Conservation (phyloP, 2,329 filamentous ascomycete species). For the Sarocladiaceae sp. region DNA sequence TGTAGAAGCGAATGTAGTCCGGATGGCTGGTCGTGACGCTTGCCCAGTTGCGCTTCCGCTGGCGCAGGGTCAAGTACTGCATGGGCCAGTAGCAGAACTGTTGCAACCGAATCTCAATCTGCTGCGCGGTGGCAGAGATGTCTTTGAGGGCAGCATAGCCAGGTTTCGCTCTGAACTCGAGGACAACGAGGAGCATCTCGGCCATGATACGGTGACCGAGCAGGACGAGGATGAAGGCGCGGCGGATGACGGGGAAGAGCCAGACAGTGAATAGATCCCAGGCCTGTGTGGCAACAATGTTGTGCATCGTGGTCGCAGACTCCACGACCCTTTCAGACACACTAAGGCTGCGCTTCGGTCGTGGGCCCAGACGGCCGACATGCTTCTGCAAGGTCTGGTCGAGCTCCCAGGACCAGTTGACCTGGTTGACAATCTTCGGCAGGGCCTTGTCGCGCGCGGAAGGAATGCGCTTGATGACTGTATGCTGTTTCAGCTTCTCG, state of each 20-base stretch:
- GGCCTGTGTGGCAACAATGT: constrained; percentile 61
- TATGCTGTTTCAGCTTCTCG: constrained; percentile 83
- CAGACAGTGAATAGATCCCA: constrained; percentile 69
- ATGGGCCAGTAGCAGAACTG: constrained; percentile 99
- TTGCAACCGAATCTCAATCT: constrained; percentile 92
- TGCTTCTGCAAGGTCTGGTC: constrained; percentile 83
- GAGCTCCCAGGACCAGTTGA: constrained; percentile 93
- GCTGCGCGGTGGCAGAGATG: constrained; percentile 91
- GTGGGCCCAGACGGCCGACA: constrained; percentile 72
- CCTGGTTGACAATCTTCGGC: constrained; percentile 77
- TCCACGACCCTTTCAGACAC: constrained; percentile 93
- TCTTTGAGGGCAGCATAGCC: constrained; percentile 85
- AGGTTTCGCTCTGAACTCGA: constrained; percentile 79
- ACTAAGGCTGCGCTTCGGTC: constrained; percentile 78
- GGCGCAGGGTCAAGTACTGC: constrained; percentile 87
- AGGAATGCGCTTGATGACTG: constrained; percentile 66
- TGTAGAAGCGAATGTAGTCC: constrained; percentile 98
- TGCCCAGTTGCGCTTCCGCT: constrained; percentile 86
- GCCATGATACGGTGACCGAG: constrained; percentile 74
- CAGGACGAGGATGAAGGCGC: constrained; percentile 68
- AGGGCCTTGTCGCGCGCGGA: constrained; percentile 81
- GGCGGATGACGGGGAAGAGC: constrained; percentile 69
- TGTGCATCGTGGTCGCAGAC: constrained; percentile 80
- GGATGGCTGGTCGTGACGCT: constrained; percentile 93
- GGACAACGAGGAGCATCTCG: constrained; percentile 67